Evolutionary conservation across 73 alveolate genomes (phyloP).

Genomic region (Uronychia setigera): DNA sequence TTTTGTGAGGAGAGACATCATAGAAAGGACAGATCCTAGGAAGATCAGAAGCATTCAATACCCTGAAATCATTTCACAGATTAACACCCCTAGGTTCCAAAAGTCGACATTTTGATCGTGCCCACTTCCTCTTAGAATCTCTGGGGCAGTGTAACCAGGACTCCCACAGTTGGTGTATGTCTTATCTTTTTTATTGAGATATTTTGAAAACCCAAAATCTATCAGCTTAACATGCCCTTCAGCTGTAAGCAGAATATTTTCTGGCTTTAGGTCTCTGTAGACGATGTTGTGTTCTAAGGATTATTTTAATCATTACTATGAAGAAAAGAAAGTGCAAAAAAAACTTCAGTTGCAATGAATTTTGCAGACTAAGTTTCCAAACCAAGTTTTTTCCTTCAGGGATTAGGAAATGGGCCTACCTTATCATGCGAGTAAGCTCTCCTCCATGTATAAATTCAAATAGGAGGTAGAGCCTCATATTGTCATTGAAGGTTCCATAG

Average conservation of each 20-base stretch:
- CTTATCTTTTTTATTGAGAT: conserved; percentile 12
- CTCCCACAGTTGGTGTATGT: not conserved
- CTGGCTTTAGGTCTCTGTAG: conserved; percentile 88
- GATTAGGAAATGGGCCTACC: not conserved
- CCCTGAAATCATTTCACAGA: not conserved
- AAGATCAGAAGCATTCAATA: too few relatives aligned
- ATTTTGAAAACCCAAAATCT: conserved; percentile 81
- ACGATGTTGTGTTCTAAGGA: conserved; percentile 28
- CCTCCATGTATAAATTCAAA: not conserved
- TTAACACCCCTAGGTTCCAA: not conserved
- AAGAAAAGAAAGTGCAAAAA: conserved; percentile 52
- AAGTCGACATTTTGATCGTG: not conserved
- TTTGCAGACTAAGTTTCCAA: not conserved
- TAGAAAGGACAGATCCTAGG: too few relatives aligned
- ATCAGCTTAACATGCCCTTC: conserved; percentile 71
- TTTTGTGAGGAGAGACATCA: too few relatives aligned
- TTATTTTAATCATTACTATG: conserved; percentile 30
- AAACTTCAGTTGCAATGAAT: conserved; percentile 2
- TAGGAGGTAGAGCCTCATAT: not conserved
- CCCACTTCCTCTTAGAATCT: not conserved
- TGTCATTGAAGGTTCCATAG: not conserved
- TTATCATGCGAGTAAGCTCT: not conserved
- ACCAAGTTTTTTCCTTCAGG: not conserved
- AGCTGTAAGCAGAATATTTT: conserved; percentile 73
- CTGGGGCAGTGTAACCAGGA: not conserved